Base-by-base conservation (phyloP, 805 yeast genomes). In the Groenewaldozyma tartarivorans region DNA sequence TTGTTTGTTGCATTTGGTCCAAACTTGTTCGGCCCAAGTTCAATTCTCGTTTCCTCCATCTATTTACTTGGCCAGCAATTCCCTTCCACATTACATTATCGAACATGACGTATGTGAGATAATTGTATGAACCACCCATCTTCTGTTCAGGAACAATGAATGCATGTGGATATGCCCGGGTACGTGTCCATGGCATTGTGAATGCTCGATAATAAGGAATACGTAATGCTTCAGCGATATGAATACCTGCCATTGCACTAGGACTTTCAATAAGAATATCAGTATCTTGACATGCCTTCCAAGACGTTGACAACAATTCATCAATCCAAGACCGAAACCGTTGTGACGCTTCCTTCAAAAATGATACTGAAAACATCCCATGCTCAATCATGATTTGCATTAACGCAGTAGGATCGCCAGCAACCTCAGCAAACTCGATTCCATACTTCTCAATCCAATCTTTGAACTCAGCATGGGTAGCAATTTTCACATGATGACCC, bases 111-210 rank as follows among this genome's bases (percentile, higher is more conserved):
- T 90, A 95, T 0, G 96, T 87, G 63, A 90, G 67, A 55, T 85
- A 84, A 56, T 90, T 90, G 62, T 90, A 90, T 6, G 88, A 81
- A 2, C 96, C 96, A 7, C 96, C 96, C 57, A 81, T 73, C 55
- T 81, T 85, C 60, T 84, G 94, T 45, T 87, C 96, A 0, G 97
- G 96, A 5, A 85, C 95, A 56, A 88, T 77, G 48, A 90, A 87
- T 0, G 97, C 96, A 66, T 90, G 96, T 1, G 96, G 96, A 56
- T 90, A 90, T 0, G 96, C 94, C 50, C 94, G 70, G 1, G 97
- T 88, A 46, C 95, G 65, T 0, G 96, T 85, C 97, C 97, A 90
- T 0, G 97, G 97, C 97, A 90, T 90, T 0, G 97, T 90, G 57
- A 90, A 90, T 0, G 96, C 96, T 52, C 96, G 69, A 66, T 84